Percentiles rank a stretch among this genome's conserved stretches.
Conservation (phyloP, 164 flowering plant species). For the Santalum album region DNA sequence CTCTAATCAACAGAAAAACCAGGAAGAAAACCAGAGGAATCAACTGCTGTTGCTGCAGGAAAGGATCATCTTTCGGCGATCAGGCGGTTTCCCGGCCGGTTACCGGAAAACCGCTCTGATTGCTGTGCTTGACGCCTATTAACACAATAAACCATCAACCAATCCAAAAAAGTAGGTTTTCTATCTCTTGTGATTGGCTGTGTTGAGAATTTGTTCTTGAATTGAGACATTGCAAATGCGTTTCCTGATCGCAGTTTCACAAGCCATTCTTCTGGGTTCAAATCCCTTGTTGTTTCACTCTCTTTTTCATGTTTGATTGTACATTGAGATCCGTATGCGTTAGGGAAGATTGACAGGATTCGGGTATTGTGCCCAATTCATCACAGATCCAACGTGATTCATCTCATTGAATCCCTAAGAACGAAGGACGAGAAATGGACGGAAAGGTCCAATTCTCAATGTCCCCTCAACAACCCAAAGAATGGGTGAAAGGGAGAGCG, state of each 20-base stretch:
- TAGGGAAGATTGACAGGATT: not conserved
- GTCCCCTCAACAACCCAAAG: constrained; percentile 8
- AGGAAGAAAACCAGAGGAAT: too few species aligned
- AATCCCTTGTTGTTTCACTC: not conserved
- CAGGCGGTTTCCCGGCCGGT: constrained; percentile 23
- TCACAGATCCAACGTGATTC: too few species aligned
- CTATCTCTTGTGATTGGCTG: not conserved
- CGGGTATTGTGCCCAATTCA: constrained; percentile 11
- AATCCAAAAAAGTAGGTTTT: not conserved
- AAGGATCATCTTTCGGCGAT: not conserved
- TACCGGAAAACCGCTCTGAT: constrained; percentile 16
- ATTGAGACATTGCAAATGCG: not conserved
- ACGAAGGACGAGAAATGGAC: constrained; percentile 14
- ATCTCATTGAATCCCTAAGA: not conserved
- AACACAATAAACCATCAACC: not conserved
- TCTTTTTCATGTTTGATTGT: not conserved
- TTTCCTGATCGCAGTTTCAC: not conserved
- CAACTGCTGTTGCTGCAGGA: not conserved
- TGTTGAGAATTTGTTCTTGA: not conserved
- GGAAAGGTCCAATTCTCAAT: constrained; percentile 8
- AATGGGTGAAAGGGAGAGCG: constrained; percentile 46
- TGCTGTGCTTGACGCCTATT: not conserved
- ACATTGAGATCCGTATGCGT: constrained; percentile 7
- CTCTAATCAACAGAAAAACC: too few species aligned
- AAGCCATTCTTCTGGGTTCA: too few species aligned